These are phyloP conservation scores for Hysterium pulicare DNA, from an alignment of 2,329 filamentous ascomycete genomes.

Conservation along the genomic window DNA sequence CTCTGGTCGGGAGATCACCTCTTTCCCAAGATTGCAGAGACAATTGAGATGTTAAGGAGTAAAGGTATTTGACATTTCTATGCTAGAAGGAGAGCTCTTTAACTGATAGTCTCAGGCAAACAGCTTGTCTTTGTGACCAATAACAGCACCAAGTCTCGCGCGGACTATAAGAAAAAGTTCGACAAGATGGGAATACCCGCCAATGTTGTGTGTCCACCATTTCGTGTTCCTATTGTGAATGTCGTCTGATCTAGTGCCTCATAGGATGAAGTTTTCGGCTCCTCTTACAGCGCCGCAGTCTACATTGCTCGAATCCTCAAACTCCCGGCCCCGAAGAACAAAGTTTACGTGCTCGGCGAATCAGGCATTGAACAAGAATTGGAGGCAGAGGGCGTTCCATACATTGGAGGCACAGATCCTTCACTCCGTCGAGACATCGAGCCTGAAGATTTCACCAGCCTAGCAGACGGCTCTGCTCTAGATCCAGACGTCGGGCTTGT, in stretches of 20 bases:
- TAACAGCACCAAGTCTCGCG: slow-evolving; percentile 94
- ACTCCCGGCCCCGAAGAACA: slow-evolving; percentile 74
- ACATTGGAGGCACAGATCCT: slow-evolving; percentile 83
- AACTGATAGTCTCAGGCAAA: slow-evolving; percentile 77
- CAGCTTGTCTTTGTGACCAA: slow-evolving; percentile 95
- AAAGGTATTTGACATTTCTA: slow-evolving; percentile 59
- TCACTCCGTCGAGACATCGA: slow-evolving; percentile 72
- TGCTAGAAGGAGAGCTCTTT: too few species aligned
- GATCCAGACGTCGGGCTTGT: slow-evolving; percentile 90
- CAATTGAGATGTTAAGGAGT: slow-evolving; percentile 74
- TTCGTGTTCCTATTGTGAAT: not conserved
- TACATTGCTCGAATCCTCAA: slow-evolving; percentile 93
- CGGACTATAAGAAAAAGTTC: slow-evolving; percentile 91
- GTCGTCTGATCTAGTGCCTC: slow-evolving; percentile 4
- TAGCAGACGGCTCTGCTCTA: slow-evolving; percentile 69
- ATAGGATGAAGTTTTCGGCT: slow-evolving; percentile 90
- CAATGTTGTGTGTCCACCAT: slow-evolving; percentile 50
- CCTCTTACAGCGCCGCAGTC: slow-evolving; percentile 89
- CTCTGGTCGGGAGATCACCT: slow-evolving; percentile 94
- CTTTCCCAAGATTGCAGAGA: slow-evolving; percentile 81
- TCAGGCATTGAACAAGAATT: slow-evolving; percentile 88
- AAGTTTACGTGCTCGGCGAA: slow-evolving; percentile 93
- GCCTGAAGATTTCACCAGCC: slow-evolving; percentile 72
- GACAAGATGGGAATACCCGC: slow-evolving; percentile 75
- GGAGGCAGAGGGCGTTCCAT: slow-evolving; percentile 70